A percentile compares a stretch with the other conserved stretches of the same genome.
Evolutionary conservation across 2,329 filamentous ascomycete species (phyloP).

Genomic region (Penicillium sp.): DNA sequence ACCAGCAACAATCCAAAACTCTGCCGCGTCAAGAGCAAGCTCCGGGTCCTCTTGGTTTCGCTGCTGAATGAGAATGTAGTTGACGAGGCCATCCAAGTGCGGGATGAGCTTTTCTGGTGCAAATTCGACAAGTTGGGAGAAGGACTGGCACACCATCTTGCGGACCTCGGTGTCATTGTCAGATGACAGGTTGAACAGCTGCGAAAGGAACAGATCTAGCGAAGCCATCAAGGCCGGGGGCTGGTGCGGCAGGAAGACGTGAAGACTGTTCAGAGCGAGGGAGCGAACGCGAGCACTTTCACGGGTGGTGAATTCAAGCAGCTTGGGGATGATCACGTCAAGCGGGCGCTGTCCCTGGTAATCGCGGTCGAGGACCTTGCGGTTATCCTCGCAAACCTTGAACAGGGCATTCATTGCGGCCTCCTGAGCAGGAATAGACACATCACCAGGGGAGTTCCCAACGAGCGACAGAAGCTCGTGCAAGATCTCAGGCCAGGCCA

Average conservation of each 20-base stretch:
- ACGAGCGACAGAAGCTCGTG: conserved; percentile 78
- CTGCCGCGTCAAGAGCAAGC: conserved; percentile 87
- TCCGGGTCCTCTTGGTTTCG: conserved; percentile 78
- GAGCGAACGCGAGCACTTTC: conserved; percentile 73
- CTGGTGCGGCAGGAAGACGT: conserved; percentile 84
- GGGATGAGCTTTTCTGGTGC: conserved; percentile 86
- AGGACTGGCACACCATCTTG: conserved; percentile 87
- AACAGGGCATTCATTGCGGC: conserved; percentile 88
- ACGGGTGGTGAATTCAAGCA: conserved; percentile 81
- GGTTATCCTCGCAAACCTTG: conserved; percentile 97
- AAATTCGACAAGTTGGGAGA: conserved; percentile 87
- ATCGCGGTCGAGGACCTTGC: conserved; percentile 78
- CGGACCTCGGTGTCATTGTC: conserved; percentile 80
- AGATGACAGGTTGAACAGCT: conserved; percentile 75
- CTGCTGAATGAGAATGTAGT: conserved; percentile 91
- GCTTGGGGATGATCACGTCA: conserved; percentile 82
- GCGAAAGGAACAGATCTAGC: conserved; percentile 76
- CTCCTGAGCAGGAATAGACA: conserved; percentile 73
- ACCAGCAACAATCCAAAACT: conserved; percentile 94
- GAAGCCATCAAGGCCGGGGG: conserved; percentile 77
- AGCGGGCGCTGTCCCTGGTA: conserved; percentile 86
- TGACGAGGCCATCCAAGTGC: conserved; percentile 81
- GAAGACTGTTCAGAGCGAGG: conserved; percentile 78
- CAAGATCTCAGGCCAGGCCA: conserved; percentile 88
- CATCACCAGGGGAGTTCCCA: conserved; percentile 66